phyloP scores from a whole-genome alignment of 2,329 filamentous ascomycete species.

The Kalmusia sp. region DNA sequence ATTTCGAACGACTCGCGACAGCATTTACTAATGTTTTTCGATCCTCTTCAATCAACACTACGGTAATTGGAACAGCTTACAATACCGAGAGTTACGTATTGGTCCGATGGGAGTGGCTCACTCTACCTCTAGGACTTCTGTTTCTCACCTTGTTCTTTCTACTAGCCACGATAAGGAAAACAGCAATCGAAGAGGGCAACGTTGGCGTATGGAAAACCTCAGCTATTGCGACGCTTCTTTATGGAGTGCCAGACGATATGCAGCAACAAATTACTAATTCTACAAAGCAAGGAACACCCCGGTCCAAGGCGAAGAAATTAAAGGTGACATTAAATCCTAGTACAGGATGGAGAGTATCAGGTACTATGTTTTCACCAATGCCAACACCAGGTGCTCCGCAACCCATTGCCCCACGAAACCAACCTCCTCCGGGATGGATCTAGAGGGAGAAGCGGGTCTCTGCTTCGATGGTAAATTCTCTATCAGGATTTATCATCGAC shows the following conservation, averaged over 20 bases:
- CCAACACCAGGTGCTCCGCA: too few species aligned
- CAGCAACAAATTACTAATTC: slow-evolving; percentile 17
- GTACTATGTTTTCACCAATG: slow-evolving; percentile 24
- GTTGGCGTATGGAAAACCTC: slow-evolving; percentile 39
- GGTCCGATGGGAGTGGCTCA: slow-evolving; percentile 42
- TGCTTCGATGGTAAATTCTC: too few species aligned
- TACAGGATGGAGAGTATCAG: slow-evolving; percentile 31
- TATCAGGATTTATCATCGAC: too few species aligned
- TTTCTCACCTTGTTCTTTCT: slow-evolving; percentile 30
- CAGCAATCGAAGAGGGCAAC: slow-evolving; percentile 15
- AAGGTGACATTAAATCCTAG: slow-evolving; percentile 25
- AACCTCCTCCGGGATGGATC: slow-evolving; percentile 36
- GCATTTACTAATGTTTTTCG: slow-evolving; percentile 26
- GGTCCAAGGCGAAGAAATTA: slow-evolving; percentile 31
- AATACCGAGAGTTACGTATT: slow-evolving; percentile 29
- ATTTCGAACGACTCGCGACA: slow-evolving; percentile 26
- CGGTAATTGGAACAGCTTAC: slow-evolving; percentile 21
- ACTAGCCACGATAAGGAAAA: slow-evolving; percentile 28
- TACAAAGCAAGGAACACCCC: slow-evolving; percentile 18
- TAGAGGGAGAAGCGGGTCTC: too few species aligned
- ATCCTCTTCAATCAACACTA: slow-evolving; percentile 14
- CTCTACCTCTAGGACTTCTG: slow-evolving; percentile 33
- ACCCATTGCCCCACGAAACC: slow-evolving; percentile 14
- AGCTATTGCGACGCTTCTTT: slow-evolving; percentile 26
- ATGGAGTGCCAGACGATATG: slow-evolving; percentile 28